Conservation (phyloP, 2,329 filamentous ascomycete species). For the Aureobasidium sp. region DNA sequence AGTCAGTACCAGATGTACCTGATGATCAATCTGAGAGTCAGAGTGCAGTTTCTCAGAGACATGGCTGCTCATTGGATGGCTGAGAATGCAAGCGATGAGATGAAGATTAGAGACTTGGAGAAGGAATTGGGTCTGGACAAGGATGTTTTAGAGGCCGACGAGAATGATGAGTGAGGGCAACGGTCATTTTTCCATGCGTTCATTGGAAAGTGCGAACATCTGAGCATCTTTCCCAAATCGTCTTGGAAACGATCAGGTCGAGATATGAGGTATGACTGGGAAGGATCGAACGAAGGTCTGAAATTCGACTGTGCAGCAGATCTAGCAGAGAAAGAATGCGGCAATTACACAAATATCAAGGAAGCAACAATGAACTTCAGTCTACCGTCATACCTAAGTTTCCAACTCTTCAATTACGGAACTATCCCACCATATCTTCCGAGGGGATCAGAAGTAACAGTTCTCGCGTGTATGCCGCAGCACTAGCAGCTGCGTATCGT, state of each 20-base stretch:
- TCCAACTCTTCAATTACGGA: too few relatives aligned
- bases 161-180: neutral
- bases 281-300: neutral
- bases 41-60: neutral
- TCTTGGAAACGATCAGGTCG: too few relatives aligned
- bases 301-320: neutral
- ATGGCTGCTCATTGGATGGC: neutral
- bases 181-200: too few relatives aligned
- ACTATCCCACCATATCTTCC: neutral
- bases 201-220: neutral
- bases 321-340: neutral
- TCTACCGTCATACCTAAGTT: too few relatives aligned
- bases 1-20: neutral
- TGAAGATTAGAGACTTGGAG: neutral
- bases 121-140: neutral
- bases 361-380: too few relatives aligned
- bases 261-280: too few relatives aligned
- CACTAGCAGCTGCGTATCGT: constrained; percentile 17
- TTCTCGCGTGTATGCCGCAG: constrained; percentile 16
- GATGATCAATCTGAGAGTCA: neutral
- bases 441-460: neutral
- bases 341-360: too few relatives aligned
- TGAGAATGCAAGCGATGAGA: neutral
- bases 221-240: neutral
- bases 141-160: neutral